A percentile compares a stretch with the other conserved stretches of the same genome.
Evolutionary conservation across 345 rosid genomes (phyloP).

Genomic region (Arabidopsis arenosa): DNA sequence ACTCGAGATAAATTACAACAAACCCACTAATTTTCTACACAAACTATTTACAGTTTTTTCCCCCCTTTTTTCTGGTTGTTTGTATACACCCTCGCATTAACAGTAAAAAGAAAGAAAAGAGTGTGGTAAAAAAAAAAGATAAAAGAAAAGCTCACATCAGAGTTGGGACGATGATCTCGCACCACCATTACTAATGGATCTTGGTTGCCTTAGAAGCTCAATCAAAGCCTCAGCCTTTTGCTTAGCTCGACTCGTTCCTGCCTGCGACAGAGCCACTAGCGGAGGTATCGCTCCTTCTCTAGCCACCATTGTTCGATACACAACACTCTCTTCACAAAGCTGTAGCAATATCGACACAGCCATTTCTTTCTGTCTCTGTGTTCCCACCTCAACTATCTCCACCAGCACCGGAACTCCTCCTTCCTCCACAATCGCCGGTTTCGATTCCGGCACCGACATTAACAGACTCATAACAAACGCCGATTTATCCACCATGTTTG

Average conservation of each 20-base stretch:
- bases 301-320: slow-evolving; percentile 72
- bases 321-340: slow-evolving; percentile 72
- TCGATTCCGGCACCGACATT: slow-evolving; percentile 67
- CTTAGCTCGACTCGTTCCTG: slow-evolving; percentile 88
- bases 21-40: slow-evolving; percentile 27
- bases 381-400: slow-evolving; percentile 86
- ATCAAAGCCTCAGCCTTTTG: slow-evolving; percentile 84
- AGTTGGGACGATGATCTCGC: slow-evolving; percentile 48
- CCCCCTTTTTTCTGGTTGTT: slow-evolving; percentile 11
- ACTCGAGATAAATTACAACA: slow-evolving; percentile 36
- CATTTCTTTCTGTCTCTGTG: slow-evolving; percentile 88
- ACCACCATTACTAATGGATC: slow-evolving; percentile 73
- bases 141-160: slow-evolving; percentile 41
- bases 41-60: slow-evolving; percentile 38
- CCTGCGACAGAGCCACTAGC: slow-evolving; percentile 78
- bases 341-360: slow-evolving; percentile 69
- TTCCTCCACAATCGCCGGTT: slow-evolving; percentile 75
- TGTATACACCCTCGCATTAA: slow-evolving; percentile 12
- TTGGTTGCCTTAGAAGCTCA: slow-evolving; percentile 85
- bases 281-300: slow-evolving; percentile 98
- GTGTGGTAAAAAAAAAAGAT: background rate
- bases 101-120: background rate
- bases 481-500: slow-evolving; percentile 98
- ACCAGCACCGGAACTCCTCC: slow-evolving; percentile 92
- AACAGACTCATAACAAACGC: slow-evolving; percentile 69